These are phyloP conservation scores for Mortierella sp. DNA, from an alignment of 371 early-diverging fungal species.

Conservation along the genomic window DNA sequence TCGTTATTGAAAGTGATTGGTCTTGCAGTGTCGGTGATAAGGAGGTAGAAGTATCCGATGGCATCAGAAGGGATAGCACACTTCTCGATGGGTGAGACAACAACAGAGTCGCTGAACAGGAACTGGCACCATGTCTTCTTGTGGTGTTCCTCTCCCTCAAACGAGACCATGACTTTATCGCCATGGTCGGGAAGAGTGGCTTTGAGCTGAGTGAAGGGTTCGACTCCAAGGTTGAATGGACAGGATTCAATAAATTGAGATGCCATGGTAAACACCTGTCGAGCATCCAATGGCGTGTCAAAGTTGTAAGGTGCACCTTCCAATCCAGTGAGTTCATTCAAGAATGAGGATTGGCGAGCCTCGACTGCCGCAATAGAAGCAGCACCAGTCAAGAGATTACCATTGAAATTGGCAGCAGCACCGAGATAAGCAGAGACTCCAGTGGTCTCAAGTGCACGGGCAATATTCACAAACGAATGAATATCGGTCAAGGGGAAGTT, in stretches of 20 bases:
- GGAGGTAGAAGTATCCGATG: constrained; percentile 26
- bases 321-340: constrained; percentile 23
- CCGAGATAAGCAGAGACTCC: constrained; percentile 65
- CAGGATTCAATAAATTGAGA: constrained; percentile 28
- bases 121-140: constrained; percentile 33
- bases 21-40: constrained; percentile 30
- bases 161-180: constrained; percentile 10
- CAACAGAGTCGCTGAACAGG: constrained; percentile 24
- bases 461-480: constrained; percentile 48
- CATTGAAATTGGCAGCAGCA: constrained; percentile 25
- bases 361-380: constrained; percentile 30
- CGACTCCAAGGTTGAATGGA: constrained; percentile 14
- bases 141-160: background rate
- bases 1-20: constrained; percentile 28
- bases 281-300: constrained; percentile 28
- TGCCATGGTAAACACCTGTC: constrained; percentile 19
- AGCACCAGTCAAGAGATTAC: constrained; percentile 19
- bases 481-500: constrained; percentile 50
- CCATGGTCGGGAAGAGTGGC: constrained; percentile 5
- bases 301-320: constrained; percentile 20
- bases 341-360: constrained; percentile 33
- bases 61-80: constrained; percentile 19
- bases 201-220: constrained; percentile 23
- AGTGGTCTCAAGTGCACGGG: constrained; percentile 60
- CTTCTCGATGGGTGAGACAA: constrained; percentile 4